These are phyloP conservation scores for Pelargonium nanum DNA, from an alignment of 345 rosid species.

Conservation along the genomic window DNA sequence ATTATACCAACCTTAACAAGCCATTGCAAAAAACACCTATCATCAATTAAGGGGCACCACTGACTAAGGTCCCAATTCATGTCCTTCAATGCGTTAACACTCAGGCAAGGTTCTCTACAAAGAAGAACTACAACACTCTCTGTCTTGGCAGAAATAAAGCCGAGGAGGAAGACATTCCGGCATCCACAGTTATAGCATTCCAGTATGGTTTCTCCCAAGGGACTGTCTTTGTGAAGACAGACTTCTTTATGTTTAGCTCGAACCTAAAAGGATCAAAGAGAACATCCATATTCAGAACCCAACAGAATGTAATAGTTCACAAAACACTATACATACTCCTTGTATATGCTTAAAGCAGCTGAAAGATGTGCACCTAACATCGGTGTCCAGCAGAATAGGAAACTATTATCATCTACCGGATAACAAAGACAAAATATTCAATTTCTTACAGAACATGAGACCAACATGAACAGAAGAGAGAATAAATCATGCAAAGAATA, in stretches of 20 bases:
- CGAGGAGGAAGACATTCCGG: conserved; percentile 95
- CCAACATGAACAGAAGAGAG: background rate
- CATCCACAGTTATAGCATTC: conserved; percentile 99
- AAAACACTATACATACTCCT: background rate
- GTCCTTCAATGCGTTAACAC: conserved; percentile 96
- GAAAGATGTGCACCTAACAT: background rate
- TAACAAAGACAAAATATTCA: background rate
- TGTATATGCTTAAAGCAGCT: background rate
- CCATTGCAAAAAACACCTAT: conserved; percentile 97
- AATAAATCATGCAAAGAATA: background rate
- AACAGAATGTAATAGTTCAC: background rate
- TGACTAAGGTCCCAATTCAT: conserved; percentile 99
- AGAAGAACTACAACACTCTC: conserved; percentile 99
- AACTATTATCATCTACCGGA: background rate
- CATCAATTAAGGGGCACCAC: conserved; percentile 99
- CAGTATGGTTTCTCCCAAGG: conserved; percentile 95
- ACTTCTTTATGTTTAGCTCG: conserved; percentile 99
- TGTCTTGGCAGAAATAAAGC: conserved; percentile 94
- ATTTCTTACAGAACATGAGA: no score
- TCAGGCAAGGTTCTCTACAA: conserved; percentile 97
- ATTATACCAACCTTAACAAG: conserved; percentile 75
- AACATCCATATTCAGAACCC: background rate
- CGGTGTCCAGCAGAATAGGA: background rate
- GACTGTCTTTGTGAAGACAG: conserved; percentile 99
- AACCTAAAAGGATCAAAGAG: conserved; percentile 43